phyloP scores from a whole-genome alignment of 129 eudicot genomes.

The Gnaphalium uliginosum region DNA sequence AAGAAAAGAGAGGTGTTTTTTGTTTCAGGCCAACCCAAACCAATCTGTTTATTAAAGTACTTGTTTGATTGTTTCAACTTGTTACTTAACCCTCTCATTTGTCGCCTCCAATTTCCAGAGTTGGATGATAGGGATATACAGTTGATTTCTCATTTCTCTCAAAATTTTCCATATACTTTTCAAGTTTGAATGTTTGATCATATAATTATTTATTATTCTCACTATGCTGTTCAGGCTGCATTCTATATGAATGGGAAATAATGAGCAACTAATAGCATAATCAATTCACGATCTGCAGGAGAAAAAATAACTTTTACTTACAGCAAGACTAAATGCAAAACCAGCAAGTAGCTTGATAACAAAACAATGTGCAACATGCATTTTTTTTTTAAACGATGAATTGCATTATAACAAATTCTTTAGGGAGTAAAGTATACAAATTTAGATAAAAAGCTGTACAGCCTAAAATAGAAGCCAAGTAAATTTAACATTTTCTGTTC shows the following conservation, averaged over 20 bases:
- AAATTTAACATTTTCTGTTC: conserved; percentile 6
- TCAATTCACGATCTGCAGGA: not conserved
- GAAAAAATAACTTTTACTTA: not conserved
- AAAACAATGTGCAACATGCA: conserved; percentile 23
- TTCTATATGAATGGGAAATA: too few species aligned
- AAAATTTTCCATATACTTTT: not conserved
- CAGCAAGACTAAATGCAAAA: conserved; percentile 5
- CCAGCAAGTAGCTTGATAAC: conserved; percentile 5
- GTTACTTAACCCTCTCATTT: not conserved
- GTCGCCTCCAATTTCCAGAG: not conserved
- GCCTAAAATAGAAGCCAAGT: not conserved
- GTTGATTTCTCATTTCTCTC: not conserved
- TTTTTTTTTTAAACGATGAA: conserved; percentile 7
- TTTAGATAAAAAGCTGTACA: not conserved
- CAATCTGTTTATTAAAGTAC: not conserved
- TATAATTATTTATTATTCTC: too few species aligned
- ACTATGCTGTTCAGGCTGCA: too few species aligned
- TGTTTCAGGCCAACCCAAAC: not conserved
- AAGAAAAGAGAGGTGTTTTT: not conserved
- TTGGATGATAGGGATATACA: not conserved
- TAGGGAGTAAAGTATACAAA: not conserved
- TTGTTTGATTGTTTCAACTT: not conserved
- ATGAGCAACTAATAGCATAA: not conserved
- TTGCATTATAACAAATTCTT: not conserved
- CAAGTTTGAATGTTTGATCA: not conserved